A percentile compares a stretch with the other conserved stretches of the same genome.
Evolutionary conservation across 1,139 yeast species (phyloP).

Genomic region (Blastobotrys indianensis): DNA sequence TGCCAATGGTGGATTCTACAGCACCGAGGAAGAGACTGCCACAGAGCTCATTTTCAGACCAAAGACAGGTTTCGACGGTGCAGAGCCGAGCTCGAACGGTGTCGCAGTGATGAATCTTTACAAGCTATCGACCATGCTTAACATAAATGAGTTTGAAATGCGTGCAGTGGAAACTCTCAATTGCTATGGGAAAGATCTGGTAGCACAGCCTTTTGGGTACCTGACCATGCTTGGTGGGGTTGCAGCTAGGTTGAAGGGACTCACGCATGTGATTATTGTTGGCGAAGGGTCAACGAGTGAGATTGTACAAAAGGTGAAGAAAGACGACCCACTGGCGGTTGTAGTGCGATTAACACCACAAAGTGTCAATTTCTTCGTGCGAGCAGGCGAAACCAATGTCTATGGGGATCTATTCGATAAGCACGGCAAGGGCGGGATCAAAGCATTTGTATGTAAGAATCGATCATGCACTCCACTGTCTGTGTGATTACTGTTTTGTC

Average conservation of each 20-base stretch:
- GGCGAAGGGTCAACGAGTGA: conserved; percentile 17
- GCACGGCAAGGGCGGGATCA: conserved; percentile 18
- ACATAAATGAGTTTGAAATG: conserved; percentile 21
- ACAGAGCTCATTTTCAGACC: conserved; percentile 31
- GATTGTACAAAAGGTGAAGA: neutral
- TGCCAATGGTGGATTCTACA: conserved; percentile 32
- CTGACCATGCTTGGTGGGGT: conserved; percentile 27
- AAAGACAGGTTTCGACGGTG: conserved; percentile 35
- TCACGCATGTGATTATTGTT: conserved; percentile 20
- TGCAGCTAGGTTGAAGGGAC: conserved; percentile 15
- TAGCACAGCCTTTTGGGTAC: conserved; percentile 33
- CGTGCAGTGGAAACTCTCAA: conserved; percentile 25
- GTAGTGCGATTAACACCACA: conserved; percentile 19
- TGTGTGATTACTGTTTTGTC: neutral
- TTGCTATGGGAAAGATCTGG: conserved; percentile 30
- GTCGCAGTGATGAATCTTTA: conserved; percentile 32
- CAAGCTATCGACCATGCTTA: conserved; percentile 27
- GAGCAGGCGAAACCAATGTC: conserved; percentile 13
- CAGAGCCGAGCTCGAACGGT: conserved; percentile 38
- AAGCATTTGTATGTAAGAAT: conserved; percentile 21
- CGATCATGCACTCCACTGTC: conserved; percentile 16
- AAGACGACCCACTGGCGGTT: conserved; percentile 16
- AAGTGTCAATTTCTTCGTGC: conserved; percentile 17
- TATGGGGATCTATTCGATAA: conserved; percentile 23
- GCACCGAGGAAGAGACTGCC: conserved; percentile 20